A percentile compares a stretch with the other conserved stretches of the same genome.
phyloP scores from a whole-genome alignment of 2,329 filamentous ascomycete genomes.

The Fusarium sp. region DNA sequence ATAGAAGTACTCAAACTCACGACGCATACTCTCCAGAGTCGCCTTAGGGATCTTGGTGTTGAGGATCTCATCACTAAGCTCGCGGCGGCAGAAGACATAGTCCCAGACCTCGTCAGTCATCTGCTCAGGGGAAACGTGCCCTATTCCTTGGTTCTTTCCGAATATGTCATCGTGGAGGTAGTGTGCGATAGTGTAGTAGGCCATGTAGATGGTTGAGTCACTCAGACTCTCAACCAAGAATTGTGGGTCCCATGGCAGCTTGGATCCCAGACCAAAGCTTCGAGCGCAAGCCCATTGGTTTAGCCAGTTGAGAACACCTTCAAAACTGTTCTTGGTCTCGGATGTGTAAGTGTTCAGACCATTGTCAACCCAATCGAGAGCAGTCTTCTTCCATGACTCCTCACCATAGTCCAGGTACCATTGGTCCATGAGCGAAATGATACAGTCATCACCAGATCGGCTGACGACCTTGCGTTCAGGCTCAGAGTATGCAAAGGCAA shows the following conservation, averaged over 20 bases:
- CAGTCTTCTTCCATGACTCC: constrained; percentile 84
- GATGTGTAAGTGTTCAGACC: constrained; percentile 83
- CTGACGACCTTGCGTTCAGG: constrained; percentile 91
- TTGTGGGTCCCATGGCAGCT: constrained; percentile 91
- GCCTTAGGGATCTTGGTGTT: constrained; percentile 79
- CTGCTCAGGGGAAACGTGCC: constrained; percentile 81
- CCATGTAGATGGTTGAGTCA: constrained; percentile 94
- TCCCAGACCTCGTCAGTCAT: constrained; percentile 98
- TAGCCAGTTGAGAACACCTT: constrained; percentile 90
- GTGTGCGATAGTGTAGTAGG: constrained; percentile 77
- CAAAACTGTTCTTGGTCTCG: constrained; percentile 83
- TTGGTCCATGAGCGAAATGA: constrained; percentile 92
- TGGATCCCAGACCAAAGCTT: constrained; percentile 91
- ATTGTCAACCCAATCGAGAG: constrained; percentile 77
- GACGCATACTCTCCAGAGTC: constrained; percentile 81
- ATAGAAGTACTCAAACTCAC: constrained; percentile 98
- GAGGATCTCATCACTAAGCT: constrained; percentile 74
- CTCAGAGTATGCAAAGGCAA: constrained; percentile 93
- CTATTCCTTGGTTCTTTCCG: constrained; percentile 76
- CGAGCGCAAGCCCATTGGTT: constrained; percentile 96
- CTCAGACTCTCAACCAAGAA: constrained; percentile 94
- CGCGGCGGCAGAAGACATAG: constrained; percentile 86
- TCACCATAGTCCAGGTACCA: constrained; percentile 99
- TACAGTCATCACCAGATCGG: constrained; percentile 91
- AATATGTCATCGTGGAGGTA: constrained; percentile 87